These are phyloP conservation scores for Fusarium begoniae DNA, from an alignment of 2,329 filamentous ascomycete species.

Conservation along the genomic window DNA sequence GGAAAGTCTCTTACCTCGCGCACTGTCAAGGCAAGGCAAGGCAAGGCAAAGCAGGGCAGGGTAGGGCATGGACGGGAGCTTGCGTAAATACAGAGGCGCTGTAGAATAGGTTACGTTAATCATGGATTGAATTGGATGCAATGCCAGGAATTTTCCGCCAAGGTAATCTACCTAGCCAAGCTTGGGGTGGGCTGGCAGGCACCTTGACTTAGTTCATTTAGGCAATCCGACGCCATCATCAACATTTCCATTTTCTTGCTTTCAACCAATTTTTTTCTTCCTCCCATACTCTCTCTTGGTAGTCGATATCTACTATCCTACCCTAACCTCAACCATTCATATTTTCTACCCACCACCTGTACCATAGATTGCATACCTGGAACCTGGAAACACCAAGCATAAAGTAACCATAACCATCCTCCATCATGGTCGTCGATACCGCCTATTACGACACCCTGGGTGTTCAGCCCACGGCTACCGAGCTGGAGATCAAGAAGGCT, in stretches of 20 bases:
- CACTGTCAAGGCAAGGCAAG: not conserved
- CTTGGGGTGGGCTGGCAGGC: not conserved
- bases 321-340: not conserved
- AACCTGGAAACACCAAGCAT: conserved; percentile 10
- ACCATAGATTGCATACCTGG: conserved; percentile 8
- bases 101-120: not conserved
- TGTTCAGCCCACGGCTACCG: conserved; percentile 84
- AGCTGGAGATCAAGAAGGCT: conserved; percentile 96
- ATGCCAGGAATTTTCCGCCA: conserved; percentile 32
- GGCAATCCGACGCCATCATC: conserved; percentile 41
- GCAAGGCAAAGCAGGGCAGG: not conserved
- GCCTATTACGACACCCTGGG: conserved; percentile 88
- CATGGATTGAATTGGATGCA: not conserved
- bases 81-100: not conserved
- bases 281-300: not conserved
- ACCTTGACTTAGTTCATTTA: conserved; percentile 24
- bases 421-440: conserved; percentile 85
- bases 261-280: conserved; percentile 2
- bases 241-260: conserved; percentile 27
- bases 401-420: not conserved
- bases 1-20: conserved; percentile 7
- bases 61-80: not conserved
- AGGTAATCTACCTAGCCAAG: conserved; percentile 9
- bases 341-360: conserved; percentile 2
- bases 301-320: conserved; percentile 5